These are phyloP conservation scores for Monascus ruber DNA, from an alignment of 2,329 filamentous ascomycete genomes.

Conservation along the genomic window DNA sequence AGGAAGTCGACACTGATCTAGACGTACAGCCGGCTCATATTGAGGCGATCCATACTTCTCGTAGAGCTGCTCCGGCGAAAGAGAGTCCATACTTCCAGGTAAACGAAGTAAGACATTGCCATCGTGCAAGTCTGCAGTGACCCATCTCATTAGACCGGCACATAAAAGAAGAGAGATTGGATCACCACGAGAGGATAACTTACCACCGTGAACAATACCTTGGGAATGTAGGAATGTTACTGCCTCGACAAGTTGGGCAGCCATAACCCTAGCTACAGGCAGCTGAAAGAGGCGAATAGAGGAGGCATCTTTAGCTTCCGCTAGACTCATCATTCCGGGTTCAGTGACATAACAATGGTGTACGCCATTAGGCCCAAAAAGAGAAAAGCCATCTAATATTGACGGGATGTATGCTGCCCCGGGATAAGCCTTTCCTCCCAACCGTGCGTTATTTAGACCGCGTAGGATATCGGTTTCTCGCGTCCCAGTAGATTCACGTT, in stretches of 20 bases:
- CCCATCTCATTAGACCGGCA: not conserved
- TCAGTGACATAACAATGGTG: slow-evolving; percentile 10
- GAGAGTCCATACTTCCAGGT: slow-evolving; percentile 7
- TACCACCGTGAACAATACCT: slow-evolving; percentile 14
- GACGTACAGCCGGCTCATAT: slow-evolving; percentile 7
- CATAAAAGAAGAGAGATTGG: not conserved
- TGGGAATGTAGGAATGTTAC: slow-evolving; percentile 11
- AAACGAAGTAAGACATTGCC: too few species aligned
- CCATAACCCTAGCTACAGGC: slow-evolving; percentile 8
- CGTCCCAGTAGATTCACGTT: too few species aligned
- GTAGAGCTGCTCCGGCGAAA: slow-evolving; percentile 10
- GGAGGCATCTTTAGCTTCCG: slow-evolving; percentile 10
- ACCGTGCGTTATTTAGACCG: not conserved
- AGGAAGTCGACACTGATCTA: slow-evolving; percentile 7
- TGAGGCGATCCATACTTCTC: slow-evolving; percentile 5
- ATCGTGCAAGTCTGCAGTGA: slow-evolving; percentile 10
- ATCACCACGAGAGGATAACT: not conserved
- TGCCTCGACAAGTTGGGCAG: slow-evolving; percentile 10
- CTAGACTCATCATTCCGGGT: slow-evolving; percentile 10
- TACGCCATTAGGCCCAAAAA: slow-evolving; percentile 11
- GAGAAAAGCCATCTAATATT: slow-evolving; percentile 8
- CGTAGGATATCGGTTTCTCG: slow-evolving; percentile 1
- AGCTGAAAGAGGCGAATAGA: slow-evolving; percentile 6
- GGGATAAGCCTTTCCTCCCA: not conserved
- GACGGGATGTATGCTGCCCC: too few species aligned